Percentiles rank a stretch among this genome's conserved stretches.
phyloP scores from a whole-genome alignment of 352 stramenopile genomes.

The Globisporangium echinulatum region DNA sequence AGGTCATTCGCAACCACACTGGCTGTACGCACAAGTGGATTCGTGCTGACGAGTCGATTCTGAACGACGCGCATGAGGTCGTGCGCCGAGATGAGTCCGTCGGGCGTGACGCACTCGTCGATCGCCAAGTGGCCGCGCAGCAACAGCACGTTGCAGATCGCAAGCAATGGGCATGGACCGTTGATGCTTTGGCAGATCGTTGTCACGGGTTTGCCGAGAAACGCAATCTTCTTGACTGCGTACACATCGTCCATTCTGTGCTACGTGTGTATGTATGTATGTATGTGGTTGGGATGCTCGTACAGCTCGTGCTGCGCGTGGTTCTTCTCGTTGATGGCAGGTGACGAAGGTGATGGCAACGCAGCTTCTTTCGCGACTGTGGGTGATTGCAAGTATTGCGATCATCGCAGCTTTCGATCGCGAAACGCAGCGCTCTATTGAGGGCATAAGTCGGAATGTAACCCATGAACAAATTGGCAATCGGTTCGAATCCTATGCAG shows the following conservation, averaged over 20 bases:
- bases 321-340: too few species aligned
- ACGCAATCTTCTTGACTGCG: conserved; percentile 71
- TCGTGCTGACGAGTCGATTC: conserved; percentile 78
- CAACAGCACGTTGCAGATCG: conserved; percentile 94
- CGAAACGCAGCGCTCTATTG: too few species aligned
- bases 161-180: conserved; percentile 96
- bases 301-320: too few species aligned
- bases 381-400: neutral
- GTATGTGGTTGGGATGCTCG: too few species aligned
- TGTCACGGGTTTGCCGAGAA: conserved; percentile 68
- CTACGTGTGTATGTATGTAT: neutral
- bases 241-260: conserved; percentile 53
- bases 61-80: conserved; percentile 91
- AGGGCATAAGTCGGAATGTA: too few species aligned
- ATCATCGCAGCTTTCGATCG: too few species aligned
- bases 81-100: conserved; percentile 79
- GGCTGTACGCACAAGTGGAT: conserved; percentile 40
- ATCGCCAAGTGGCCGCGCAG: conserved; percentile 88
- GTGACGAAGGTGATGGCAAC: neutral
- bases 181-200: conserved; percentile 98
- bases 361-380: neutral
- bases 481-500: too few species aligned
- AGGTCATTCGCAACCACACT: too few species aligned
- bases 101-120: conserved; percentile 37
- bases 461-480: too few species aligned